These are phyloP conservation scores for Phytopythium vexans DNA, from an alignment of 352 stramenopile genomes.

Conservation along the genomic window DNA sequence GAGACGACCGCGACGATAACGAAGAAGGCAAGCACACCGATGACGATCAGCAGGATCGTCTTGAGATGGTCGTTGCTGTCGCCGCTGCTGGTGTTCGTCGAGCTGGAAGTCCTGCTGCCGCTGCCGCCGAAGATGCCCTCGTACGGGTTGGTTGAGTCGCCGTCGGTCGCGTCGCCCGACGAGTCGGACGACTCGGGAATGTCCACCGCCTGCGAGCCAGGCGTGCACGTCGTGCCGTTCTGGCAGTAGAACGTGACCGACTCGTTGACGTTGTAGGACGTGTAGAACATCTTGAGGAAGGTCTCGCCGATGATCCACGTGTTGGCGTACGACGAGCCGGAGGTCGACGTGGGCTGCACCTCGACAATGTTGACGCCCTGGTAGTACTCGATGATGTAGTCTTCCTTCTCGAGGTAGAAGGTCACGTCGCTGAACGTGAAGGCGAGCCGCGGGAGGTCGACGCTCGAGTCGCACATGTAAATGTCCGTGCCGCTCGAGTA, in stretches of 20 bases:
- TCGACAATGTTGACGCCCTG: slow-evolving; percentile 32
- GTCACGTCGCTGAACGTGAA: slow-evolving; percentile 57
- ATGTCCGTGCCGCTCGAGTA: slow-evolving; percentile 27
- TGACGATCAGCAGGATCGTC: slow-evolving; percentile 31
- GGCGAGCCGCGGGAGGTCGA: slow-evolving; percentile 41
- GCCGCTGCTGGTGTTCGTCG: slow-evolving; percentile 6
- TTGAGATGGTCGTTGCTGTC: slow-evolving; percentile 21
- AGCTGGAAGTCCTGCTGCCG: slow-evolving; percentile 12
- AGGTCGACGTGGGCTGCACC: slow-evolving; percentile 33
- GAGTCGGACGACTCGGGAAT: slow-evolving; percentile 25
- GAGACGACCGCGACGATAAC: slow-evolving; percentile 29
- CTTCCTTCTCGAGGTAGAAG: slow-evolving; percentile 55
- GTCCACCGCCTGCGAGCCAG: slow-evolving; percentile 23
- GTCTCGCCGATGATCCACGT: slow-evolving; percentile 80
- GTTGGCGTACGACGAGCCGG: slow-evolving; percentile 31
- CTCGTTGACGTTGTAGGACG: slow-evolving; percentile 58
- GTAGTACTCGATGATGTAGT: slow-evolving; percentile 48
- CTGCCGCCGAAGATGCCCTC: slow-evolving; percentile 16
- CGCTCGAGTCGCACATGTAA: slow-evolving; percentile 53
- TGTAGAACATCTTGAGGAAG: slow-evolving; percentile 76
- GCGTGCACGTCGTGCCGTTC: slow-evolving; percentile 35
- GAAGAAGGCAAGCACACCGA: slow-evolving; percentile 34
- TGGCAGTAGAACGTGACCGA: slow-evolving; percentile 68
- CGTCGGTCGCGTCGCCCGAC: slow-evolving; percentile 22
- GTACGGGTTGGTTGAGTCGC: slow-evolving; percentile 6